Evolutionary conservation across 1,139 yeast species (phyloP), one percentile per base, ranked within the genome.

Genomic region (Lodderomyces parapsilosis): DNA sequence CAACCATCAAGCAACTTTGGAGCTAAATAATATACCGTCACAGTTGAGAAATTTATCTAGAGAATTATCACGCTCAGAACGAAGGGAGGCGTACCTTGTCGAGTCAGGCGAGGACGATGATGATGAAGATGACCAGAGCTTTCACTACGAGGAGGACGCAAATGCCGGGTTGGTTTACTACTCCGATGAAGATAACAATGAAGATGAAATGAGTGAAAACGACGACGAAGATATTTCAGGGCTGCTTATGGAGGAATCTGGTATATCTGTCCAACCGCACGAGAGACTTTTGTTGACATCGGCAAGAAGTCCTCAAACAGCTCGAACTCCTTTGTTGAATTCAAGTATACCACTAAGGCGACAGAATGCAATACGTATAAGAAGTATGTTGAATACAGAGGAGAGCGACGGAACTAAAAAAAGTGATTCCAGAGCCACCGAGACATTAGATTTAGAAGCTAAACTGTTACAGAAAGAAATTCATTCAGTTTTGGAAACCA

Each of bases 221-320:
- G 33, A 30, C 15, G 33, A 30, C 19, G 33, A 15, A 17, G 33
- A 30, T n/a, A n/a, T 13, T 14, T 30, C 15, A 13, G 33, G n/a
- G 9, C 19, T 30, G 33, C 33, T 30, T 6, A 30, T 30, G 43
- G 15, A 43, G 13, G 27, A n/a, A 14, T 11, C 54, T 31, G 46
- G 54, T 8, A 49, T 52, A 2, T 57, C 54, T 22, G 44, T 53
- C 20, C 55, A 49, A 34, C 44, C 58, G 6, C 54, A 52, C 36
- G 66, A 63, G 42, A 46, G 60, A 27, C 50, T 63, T n/a, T 50
- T 65, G 5, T 53, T 64, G 2, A 55, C 65, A 3, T 56, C 65
- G 9, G 68, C 67, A 2, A 52, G 66, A n/a, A 63, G 61, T 36
- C 27, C 27, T 8, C 37, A 34, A 13, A 20, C 6, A n/a, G 27